Percentiles rank a stretch among this genome's conserved stretches.
Conservation (phyloP, 495 filamentous ascomycete genomes). For the Aspergillus carlsbadensis region DNA sequence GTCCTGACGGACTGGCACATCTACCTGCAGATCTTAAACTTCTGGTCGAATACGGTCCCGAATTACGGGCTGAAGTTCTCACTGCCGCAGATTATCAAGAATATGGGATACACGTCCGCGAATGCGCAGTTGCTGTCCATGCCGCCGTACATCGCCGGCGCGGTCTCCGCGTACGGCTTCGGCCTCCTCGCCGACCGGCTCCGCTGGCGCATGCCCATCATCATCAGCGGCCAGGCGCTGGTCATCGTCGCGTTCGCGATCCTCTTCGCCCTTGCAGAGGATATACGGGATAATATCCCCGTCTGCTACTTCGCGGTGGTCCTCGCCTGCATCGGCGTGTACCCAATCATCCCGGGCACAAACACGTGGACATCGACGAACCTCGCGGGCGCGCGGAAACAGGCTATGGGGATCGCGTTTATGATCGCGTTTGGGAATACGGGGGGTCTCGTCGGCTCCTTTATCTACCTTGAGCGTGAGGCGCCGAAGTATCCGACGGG, state of each 20-base stretch:
- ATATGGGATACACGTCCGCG: constrained; percentile 27
- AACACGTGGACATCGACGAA: constrained; percentile 39
- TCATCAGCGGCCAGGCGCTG: constrained; percentile 15
- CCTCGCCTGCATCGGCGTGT: constrained; percentile 35
- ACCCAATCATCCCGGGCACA: constrained; percentile 30
- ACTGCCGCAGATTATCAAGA: constrained; percentile 28
- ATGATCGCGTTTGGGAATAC: constrained; percentile 32
- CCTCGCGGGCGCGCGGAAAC: constrained; percentile 29
- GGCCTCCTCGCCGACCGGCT: constrained; percentile 33
- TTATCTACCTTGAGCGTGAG: constrained; percentile 33
- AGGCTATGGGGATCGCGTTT: constrained; percentile 37
- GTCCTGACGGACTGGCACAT: constrained; percentile 28
- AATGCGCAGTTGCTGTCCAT: constrained; percentile 28
- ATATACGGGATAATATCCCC: constrained; percentile 26
- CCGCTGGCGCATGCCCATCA: constrained; percentile 37
- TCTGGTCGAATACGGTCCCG: constrained; percentile 4
- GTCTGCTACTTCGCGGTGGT: constrained; percentile 31
- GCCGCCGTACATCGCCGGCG: constrained; percentile 29
- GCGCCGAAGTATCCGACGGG: constrained; percentile 29
- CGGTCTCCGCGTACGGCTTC: constrained; percentile 29
- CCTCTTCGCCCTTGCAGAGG: constrained; percentile 20
- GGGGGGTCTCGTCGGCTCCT: constrained; percentile 33
- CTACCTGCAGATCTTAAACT: constrained; percentile 16
- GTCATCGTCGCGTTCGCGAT: constrained; percentile 28
- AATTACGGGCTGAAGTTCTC: constrained; percentile 24